A percentile compares a stretch with the other conserved stretches of the same genome.
These are phyloP conservation scores for Fistulinella prunicolor DNA, from an alignment of 768 basidiomycete genomes.

Conservation along the genomic window DNA sequence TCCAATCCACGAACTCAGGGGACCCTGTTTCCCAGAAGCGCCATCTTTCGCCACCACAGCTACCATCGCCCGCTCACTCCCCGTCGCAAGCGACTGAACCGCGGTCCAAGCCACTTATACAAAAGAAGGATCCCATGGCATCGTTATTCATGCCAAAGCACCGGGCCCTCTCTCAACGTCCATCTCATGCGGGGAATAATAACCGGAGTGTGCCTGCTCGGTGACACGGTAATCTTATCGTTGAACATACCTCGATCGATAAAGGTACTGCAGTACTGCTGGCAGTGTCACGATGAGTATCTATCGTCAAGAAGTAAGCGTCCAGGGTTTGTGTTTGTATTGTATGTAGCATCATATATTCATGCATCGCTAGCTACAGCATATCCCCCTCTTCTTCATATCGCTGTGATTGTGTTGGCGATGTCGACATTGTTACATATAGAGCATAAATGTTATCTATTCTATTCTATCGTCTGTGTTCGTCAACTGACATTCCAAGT, in stretches of 20 bases:
- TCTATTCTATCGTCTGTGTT: background rate
- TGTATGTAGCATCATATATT: slow-evolving; percentile 14
- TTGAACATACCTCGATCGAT: background rate
- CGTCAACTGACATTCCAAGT: slow-evolving; percentile 48
- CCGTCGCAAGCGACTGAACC: slow-evolving; percentile 25
- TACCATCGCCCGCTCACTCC: slow-evolving; percentile 8
- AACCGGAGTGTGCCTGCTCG: slow-evolving; percentile 21
- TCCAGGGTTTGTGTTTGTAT: slow-evolving; percentile 13
- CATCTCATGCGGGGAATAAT: slow-evolving; percentile 31
- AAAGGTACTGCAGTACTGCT: background rate
- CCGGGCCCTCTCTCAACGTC: slow-evolving; percentile 56
- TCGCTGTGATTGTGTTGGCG: slow-evolving; percentile 5
- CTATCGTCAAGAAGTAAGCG: slow-evolving; percentile 1
- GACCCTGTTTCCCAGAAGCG: slow-evolving; percentile 11
- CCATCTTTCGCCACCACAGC: slow-evolving; percentile 31
- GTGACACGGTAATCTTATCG: slow-evolving; percentile 9
- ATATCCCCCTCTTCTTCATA: slow-evolving; percentile 2
- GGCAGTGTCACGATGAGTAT: slow-evolving; percentile 4
- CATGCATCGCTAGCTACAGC: slow-evolving; percentile 6
- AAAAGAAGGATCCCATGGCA: slow-evolving; percentile 64
- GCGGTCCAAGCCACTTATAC: slow-evolving; percentile 36
- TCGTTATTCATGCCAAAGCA: slow-evolving; percentile 73
- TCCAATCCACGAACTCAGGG: slow-evolving; percentile 26
- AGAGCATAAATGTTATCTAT: slow-evolving; percentile 2
- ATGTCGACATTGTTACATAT: background rate